Base-by-base conservation (phyloP, 345 rosid species). In the Luvunga scandens region DNA sequence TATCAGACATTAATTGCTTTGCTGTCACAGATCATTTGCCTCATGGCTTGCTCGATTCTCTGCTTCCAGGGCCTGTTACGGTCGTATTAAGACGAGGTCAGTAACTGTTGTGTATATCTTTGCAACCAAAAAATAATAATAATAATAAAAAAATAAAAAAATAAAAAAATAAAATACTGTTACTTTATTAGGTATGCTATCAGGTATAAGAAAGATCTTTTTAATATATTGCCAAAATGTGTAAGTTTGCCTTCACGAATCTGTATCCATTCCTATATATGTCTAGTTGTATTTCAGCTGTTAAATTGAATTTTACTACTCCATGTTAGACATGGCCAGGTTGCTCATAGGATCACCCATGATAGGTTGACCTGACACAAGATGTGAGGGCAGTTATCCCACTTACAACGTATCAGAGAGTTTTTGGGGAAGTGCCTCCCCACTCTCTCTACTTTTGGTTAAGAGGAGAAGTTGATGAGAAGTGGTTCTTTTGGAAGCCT, bases 21-120 rank as follows among this genome's bases (percentile, higher is more conserved):
- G 94, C 95, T 69, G 84, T 77, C 13, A 88, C 86, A 24, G 92
- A 89, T 68, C 97, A 92, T 87, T 79, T 96, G 70, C 97, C 99
- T 55, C 81, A 74, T 66, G 94, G 95, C 76, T 83, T 96, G 84
- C 97, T 94, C 4, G 85, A 83, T 73, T 79, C 92, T 16, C 95
- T 96, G 78, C 94, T 94, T 65, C 98, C 99, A 0, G 98, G 98
- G 33, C 97, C 99, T 24, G 98, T 96, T 55, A 95, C 99, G 31
- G 87, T 92, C 24, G 86, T 95, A 14, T 84, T 95, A 73, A 84
- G 66, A 63, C 89, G 97, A 91, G 98, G 98, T 95, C 66, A 30
- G 87, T 61, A 53, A 77, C 63, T 77, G 72, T 62, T 70, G 31
- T 64, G 53, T 68, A 21, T 24, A 21, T 24, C 53, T 66, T 53